Evolutionary conservation across 2,329 filamentous ascomycete genomes (phyloP).

Genomic region (Hirsutella thompsonii): DNA sequence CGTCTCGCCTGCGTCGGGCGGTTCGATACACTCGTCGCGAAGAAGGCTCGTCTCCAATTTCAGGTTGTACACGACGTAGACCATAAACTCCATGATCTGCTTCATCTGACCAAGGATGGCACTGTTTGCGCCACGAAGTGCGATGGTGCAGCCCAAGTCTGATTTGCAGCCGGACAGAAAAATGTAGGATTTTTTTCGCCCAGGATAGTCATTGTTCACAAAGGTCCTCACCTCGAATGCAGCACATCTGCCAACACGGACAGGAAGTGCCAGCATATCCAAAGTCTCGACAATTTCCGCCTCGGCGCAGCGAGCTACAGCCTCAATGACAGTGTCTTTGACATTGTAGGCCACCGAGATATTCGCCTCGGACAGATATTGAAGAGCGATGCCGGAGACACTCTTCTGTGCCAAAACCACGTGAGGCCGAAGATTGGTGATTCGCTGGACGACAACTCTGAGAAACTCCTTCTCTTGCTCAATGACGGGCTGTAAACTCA

Average conservation of each 20-base stretch:
- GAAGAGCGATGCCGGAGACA: conserved; percentile 80
- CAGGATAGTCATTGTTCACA: conserved; percentile 60
- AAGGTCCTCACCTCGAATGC: conserved; percentile 95
- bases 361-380: conserved; percentile 75
- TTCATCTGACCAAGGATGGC: conserved; percentile 68
- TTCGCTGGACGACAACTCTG: conserved; percentile 80
- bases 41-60: conserved; percentile 92
- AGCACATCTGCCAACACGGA: conserved; percentile 66
- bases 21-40: conserved; percentile 80
- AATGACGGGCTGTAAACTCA: conserved; percentile 95
- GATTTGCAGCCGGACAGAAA: conserved; percentile 85
- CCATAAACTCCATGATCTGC: conserved; percentile 94
- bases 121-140: conserved; percentile 68
- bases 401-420: conserved; percentile 86
- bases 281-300: conserved; percentile 89
- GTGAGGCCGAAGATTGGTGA: conserved; percentile 72
- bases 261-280: conserved; percentile 68
- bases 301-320: conserved; percentile 83
- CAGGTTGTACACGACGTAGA: conserved; percentile 95
- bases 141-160: conserved; percentile 88
- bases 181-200: conserved; percentile 86
- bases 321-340: conserved; percentile 89
- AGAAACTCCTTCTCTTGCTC: conserved; percentile 93
- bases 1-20: conserved; percentile 48
- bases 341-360: conserved; percentile 95